Evolutionary conservation across 192 early-diverging fungal genomes (phyloP), one percentile per base, ranked within the genome.

Genomic region (Coemansia erecta): DNA sequence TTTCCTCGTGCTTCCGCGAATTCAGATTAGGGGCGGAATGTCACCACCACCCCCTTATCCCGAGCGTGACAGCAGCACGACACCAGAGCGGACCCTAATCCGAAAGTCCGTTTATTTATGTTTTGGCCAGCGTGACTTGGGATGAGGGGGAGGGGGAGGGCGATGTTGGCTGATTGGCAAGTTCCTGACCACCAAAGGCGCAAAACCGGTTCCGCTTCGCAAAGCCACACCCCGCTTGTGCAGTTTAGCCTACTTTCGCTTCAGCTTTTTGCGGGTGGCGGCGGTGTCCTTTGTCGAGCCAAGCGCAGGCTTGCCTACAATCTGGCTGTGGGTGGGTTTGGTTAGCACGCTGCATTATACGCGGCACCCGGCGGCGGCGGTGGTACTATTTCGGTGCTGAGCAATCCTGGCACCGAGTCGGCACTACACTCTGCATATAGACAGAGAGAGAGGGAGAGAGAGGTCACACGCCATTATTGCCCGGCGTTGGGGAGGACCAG

Each of bases 221-320:
- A 26, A 26, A 26, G 26, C 26, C 26, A 26, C 26, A 26, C 26
- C 26, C 26, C 26, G 26, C 26, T 26, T 26, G 26, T 26, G 26
- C 26, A 26, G 26, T 26, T 26, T 26, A 26, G 26, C 26, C 26
- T 39, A 61, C 24, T 65, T 65, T 19, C 63, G 63, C 57, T 55
- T 59, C 31, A 31, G 7, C 64, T 60, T 64, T 28, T 49, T 66
- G 64, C 64, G 64, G 55, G 31, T 24, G 26, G 48, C 48, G 21
- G 59, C 58, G 2, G 47, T 35, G 40, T 61, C 60, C 50, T 61
- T 61, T 39, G 60, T 37, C 15, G 59, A 8, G 60, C 60, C 49
- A 21, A 37, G 11, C 10, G 28, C 46, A 19, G 45, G 50, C 41
- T 53, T 61, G 60, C 60, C 60, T 61, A 61, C 58, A 60, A 17